Conservation (phyloP, 2,329 filamentous ascomycete genomes). For the Paecilomyces sp. region DNA sequence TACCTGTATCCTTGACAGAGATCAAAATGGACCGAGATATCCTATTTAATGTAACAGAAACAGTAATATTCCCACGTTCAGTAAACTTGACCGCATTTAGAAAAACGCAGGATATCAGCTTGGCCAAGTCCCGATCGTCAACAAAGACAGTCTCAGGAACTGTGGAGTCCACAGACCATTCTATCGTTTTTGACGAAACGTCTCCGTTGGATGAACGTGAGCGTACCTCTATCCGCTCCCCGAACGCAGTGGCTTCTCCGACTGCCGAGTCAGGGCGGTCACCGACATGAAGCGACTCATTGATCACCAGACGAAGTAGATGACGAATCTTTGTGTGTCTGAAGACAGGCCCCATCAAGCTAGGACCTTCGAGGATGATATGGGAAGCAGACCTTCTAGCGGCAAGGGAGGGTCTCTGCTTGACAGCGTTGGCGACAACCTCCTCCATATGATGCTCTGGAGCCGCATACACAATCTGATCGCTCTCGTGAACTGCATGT, state of each 20-base stretch:
- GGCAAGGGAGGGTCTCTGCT: conserved; percentile 27
- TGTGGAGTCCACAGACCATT: conserved; percentile 41
- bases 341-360: conserved; percentile 25
- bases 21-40: conserved; percentile 52
- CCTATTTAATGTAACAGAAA: conserved; percentile 47
- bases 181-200: conserved; percentile 36
- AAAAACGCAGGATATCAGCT: conserved; percentile 57
- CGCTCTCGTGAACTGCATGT: conserved; percentile 35
- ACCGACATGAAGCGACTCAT: conserved; percentile 41
- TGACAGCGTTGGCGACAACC: conserved; percentile 31
- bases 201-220: conserved; percentile 39
- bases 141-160: conserved; percentile 43
- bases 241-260: conserved; percentile 34
- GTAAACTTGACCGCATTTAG: conserved; percentile 67
- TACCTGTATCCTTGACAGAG: conserved; percentile 58
- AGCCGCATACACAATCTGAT: conserved; percentile 31
- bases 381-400: conserved; percentile 29
- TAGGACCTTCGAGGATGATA: conserved; percentile 27
- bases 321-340: conserved; percentile 40
- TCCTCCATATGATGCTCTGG: conserved; percentile 30
- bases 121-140: conserved; percentile 57
- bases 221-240: conserved; percentile 40
- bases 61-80: conserved; percentile 53
- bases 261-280: conserved; percentile 42
- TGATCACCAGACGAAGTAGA: conserved; percentile 39